Percentiles rank a stretch among this genome's conserved stretches.
Conservation (phyloP, 176 grass and related monocot genomes). For the Oryza longistaminata region DNA sequence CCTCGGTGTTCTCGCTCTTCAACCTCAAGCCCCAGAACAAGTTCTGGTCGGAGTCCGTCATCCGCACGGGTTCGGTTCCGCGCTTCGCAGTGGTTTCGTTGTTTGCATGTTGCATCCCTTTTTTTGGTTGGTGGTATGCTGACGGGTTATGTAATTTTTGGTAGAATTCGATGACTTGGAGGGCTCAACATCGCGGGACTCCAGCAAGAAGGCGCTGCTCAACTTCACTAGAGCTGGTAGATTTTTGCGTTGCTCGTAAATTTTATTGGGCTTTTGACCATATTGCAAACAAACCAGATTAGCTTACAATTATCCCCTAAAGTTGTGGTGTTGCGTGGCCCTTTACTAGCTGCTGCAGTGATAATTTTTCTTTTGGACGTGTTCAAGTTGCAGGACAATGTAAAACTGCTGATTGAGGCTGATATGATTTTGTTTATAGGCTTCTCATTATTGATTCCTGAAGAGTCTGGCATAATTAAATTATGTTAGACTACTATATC, state of each 20-base stretch:
- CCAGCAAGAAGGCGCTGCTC: slow-evolving; percentile 48
- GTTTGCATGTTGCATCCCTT: not conserved
- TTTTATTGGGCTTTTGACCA: not conserved
- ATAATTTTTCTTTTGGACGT: not conserved
- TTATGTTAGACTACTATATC: not conserved
- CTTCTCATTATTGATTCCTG: not conserved
- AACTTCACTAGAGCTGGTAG: slow-evolving; percentile 91
- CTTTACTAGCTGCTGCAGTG: not conserved
- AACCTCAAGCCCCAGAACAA: slow-evolving; percentile 81
- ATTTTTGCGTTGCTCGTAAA: slow-evolving; percentile 15
- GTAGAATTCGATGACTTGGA: slow-evolving; percentile 92
- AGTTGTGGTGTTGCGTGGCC: not conserved
- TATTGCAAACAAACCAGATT: not conserved
- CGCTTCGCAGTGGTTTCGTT: not conserved
- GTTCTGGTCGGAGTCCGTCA: slow-evolving; percentile 92
- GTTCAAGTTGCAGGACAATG: not conserved
- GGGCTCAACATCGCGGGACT: slow-evolving; percentile 51
- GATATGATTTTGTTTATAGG: not conserved
- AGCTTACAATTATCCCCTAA: not conserved
- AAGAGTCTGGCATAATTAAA: slow-evolving; percentile 1
- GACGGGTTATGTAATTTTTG: slow-evolving; percentile 26
- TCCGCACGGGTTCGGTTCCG: slow-evolving; percentile 59
- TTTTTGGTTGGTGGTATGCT: slow-evolving; percentile 10
- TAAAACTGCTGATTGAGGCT: slow-evolving; percentile 14
- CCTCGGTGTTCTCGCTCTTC: slow-evolving; percentile 90